phyloP scores from a whole-genome alignment of 2,329 filamentous ascomycete species.

The Onygena corvina region DNA sequence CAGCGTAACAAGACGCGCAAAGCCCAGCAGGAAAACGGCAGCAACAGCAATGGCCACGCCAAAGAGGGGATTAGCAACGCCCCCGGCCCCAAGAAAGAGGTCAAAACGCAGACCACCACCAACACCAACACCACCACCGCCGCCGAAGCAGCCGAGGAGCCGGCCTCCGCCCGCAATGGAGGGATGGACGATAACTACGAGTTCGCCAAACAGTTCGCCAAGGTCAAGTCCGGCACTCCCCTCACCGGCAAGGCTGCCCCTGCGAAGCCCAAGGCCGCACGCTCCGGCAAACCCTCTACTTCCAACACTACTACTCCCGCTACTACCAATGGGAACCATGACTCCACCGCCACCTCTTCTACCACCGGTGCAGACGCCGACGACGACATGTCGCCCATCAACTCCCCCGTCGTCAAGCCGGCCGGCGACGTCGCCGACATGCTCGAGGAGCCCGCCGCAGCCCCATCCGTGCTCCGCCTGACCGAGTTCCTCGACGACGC shows the following conservation, averaged over 20 bases:
- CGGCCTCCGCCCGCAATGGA: background rate
- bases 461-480: conserved; percentile 65
- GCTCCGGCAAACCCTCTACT: background rate
- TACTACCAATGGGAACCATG: background rate
- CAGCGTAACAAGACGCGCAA: conserved; percentile 26
- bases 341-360: conserved; percentile 52
- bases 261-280: conserved; percentile 19
- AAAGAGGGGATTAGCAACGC: too few species aligned
- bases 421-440: conserved; percentile 73
- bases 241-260: too few species aligned
- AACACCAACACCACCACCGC: background rate
- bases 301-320: background rate
- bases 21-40: conserved; percentile 20
- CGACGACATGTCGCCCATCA: conserved; percentile 61
- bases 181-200: conserved; percentile 50
- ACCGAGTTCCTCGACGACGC: conserved; percentile 51
- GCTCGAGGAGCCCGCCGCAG: conserved; percentile 60
- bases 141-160: background rate
- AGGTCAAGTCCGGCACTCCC: conserved; percentile 57
- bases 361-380: conserved; percentile 64
- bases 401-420: conserved; percentile 49
- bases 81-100: too few species aligned
- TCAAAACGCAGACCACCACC: too few species aligned
- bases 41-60: background rate
- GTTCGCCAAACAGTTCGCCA: conserved; percentile 62